Conservation (phyloP, 139 green algal genomes). For the Chlamydomonas incerta region DNA sequence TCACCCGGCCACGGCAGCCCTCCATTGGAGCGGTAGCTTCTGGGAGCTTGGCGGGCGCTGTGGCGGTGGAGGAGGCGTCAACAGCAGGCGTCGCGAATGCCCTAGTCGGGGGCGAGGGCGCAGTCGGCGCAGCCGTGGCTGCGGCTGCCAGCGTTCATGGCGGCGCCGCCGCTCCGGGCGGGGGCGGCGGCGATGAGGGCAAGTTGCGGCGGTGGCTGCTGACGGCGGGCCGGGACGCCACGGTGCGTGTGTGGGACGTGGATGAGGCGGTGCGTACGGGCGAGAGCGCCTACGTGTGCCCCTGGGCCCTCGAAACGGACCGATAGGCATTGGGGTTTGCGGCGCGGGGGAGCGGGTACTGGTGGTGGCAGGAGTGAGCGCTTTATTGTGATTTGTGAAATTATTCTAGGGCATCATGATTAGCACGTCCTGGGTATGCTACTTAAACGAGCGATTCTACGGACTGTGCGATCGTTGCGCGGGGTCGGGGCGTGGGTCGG, state of each 20-base stretch:
- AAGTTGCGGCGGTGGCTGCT: neutral
- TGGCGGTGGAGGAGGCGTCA: neutral
- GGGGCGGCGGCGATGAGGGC: neutral
- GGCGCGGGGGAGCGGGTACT: neutral
- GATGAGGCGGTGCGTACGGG: neutral
- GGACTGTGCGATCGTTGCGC: too few relatives aligned
- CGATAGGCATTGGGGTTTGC: neutral
- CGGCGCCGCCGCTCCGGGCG: too few relatives aligned
- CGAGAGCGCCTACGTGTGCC: slow-evolving; percentile 1
- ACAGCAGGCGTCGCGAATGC: neutral
- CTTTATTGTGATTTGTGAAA: too few relatives aligned
- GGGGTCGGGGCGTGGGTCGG: too few relatives aligned
- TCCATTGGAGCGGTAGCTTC: neutral
- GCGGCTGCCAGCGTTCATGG: neutral
- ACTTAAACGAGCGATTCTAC: too few relatives aligned
- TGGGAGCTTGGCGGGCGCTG: neutral
- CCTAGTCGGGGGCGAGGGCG: too few relatives aligned
- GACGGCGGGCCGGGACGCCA: slow-evolving; percentile 1
- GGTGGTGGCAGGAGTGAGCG: neutral
- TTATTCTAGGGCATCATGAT: too few relatives aligned
- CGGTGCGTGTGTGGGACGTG: slow-evolving; percentile 25
- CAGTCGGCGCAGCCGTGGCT: neutral
- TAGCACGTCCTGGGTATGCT: too few relatives aligned
- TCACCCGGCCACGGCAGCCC: too few relatives aligned
- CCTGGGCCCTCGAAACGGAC: slow-evolving; percentile 6